Evolutionary conservation across 1,284 basidiomycete species (phyloP).

Genomic region (Erythrobasidium hasegawianum): DNA sequence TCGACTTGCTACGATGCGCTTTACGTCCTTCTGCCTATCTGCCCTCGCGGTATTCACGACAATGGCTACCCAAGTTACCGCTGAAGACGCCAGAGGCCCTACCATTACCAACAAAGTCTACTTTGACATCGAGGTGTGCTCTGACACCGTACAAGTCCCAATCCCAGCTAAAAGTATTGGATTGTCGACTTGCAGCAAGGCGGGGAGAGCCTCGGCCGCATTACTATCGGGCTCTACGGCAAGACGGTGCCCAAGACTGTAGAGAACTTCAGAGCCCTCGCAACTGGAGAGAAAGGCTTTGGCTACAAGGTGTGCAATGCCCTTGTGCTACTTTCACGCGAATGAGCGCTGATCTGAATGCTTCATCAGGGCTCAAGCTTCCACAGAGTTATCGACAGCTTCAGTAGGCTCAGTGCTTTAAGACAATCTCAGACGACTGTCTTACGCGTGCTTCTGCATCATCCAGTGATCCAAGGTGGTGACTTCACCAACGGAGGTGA

Average conservation of each 20-base stretch:
- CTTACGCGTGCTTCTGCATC: background rate
- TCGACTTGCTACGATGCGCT: constrained; percentile 13
- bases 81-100: constrained; percentile 60
- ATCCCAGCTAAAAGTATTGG: too few relatives aligned
- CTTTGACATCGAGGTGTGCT: constrained; percentile 81
- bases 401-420: constrained; percentile 52
- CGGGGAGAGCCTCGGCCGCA: constrained; percentile 71
- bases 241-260: constrained; percentile 74
- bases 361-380: constrained; percentile 63
- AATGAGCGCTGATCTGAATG: constrained; percentile 54
- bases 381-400: constrained; percentile 63
- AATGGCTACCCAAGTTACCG: constrained; percentile 12
- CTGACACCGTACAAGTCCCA: background rate
- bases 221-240: constrained; percentile 66
- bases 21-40: constrained; percentile 31
- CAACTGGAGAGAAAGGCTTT: constrained; percentile 71
- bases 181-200: constrained; percentile 50
- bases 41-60: constrained; percentile 32
- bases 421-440: background rate
- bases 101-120: constrained; percentile 82
- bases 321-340: constrained; percentile 52
- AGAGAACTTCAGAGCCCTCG: constrained; percentile 67
- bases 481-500: constrained; percentile 57
- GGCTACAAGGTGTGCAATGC: constrained; percentile 57
- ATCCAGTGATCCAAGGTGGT: constrained; percentile 54